phyloP scores from a whole-genome alignment of 1,139 yeast genomes.

The Hemisphaericaspora xylofermentans region DNA sequence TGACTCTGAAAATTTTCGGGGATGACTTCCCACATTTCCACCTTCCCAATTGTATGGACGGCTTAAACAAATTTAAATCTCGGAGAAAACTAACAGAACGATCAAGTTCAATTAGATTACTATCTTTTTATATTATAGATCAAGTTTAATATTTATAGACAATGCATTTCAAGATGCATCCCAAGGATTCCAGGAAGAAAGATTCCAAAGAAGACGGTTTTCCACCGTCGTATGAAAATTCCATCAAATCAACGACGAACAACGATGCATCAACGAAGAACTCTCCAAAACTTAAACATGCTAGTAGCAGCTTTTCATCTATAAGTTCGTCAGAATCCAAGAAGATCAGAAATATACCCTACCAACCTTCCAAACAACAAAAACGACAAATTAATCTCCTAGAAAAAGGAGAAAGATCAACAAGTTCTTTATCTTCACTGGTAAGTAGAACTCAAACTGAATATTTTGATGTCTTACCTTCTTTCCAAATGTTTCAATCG shows the following conservation, averaged over 20 bases:
- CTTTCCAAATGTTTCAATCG: conserved; percentile 63
- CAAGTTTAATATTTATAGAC: not conserved
- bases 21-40: too few species aligned
- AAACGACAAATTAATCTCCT: conserved; percentile 35
- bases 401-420: conserved; percentile 14
- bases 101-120: too few species aligned
- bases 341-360: conserved; percentile 27
- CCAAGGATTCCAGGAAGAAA: not conserved
- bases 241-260: conserved; percentile 11
- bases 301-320: not conserved
- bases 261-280: conserved; percentile 12
- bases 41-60: too few species aligned
- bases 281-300: not conserved
- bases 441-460: conserved; percentile 39
- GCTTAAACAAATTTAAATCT: too few species aligned
- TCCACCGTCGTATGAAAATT: conserved; percentile 16
- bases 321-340: not conserved
- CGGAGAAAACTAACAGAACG: too few species aligned
- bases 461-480: conserved; percentile 57
- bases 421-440: conserved; percentile 23
- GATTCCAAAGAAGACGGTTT: not conserved
- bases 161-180: not conserved
- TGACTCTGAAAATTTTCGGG: too few species aligned
- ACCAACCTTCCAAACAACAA: conserved; percentile 35
- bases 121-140: too few species aligned